These are phyloP conservation scores for Gossypium turneri DNA, from an alignment of 345 rosid species.

Conservation along the genomic window DNA sequence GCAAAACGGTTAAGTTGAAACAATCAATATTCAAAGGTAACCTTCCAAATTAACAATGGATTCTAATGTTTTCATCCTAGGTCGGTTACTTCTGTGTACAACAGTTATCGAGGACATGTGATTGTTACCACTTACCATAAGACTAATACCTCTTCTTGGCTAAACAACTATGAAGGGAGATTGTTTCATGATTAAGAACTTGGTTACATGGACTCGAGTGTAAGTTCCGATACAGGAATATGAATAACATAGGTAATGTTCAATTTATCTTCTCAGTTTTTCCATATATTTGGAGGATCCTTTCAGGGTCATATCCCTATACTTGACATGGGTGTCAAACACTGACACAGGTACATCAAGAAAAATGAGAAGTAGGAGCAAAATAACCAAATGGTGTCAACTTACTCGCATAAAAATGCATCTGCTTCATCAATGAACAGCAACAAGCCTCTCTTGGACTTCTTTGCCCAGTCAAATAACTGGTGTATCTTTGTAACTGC, in stretches of 20 bases:
- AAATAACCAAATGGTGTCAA: conserved; percentile 5
- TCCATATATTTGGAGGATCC: too few relatives aligned
- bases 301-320: too few relatives aligned
- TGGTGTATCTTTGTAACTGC: conserved; percentile 99
- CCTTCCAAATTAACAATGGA: not conserved
- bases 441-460: conserved; percentile 77
- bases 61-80: not conserved
- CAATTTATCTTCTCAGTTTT: not conserved
- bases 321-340: too few relatives aligned
- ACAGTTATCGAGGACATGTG: not conserved
- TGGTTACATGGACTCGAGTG: not conserved
- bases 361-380: not conserved
- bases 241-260: not conserved
- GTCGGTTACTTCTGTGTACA: not conserved
- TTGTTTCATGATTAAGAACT: not conserved
- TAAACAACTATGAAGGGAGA: not conserved
- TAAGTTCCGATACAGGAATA: not conserved
- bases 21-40: conserved; percentile 7
- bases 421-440: conserved; percentile 98
- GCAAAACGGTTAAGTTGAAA: conserved; percentile 19
- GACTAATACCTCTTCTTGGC: not conserved
- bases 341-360: too few relatives aligned
- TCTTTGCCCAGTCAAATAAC: conserved; percentile 93
- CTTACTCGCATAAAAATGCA: conserved; percentile 99
- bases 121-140: not conserved